Evolutionary conservation across 2,329 filamentous ascomycete species (phyloP), one percentile per base, ranked within the genome.

Genomic region (Neonectria punicea): DNA sequence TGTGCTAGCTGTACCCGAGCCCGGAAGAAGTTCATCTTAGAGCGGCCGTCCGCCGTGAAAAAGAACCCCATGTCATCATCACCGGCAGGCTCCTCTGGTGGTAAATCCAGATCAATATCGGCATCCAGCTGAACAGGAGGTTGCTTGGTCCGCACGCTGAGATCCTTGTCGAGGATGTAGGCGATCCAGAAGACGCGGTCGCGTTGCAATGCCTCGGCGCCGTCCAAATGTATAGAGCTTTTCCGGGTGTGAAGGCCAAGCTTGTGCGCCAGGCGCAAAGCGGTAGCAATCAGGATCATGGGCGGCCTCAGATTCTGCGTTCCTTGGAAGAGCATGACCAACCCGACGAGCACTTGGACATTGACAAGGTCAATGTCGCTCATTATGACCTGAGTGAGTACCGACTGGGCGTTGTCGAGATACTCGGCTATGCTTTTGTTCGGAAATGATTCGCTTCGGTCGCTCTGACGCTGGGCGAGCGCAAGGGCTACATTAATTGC

Each of bases 121-220:
- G n/a, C 34, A n/a, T 69, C 64, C 25, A 10, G 32, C 4, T 65
- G 62, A 14, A 67, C 14, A 2, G 65, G 58, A 5, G 62, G 53
- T 14, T 55, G 55, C 30, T 25, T 46, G 2, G 51, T 50, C 5
- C 58, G 58, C 49, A 67, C 7, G 47, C 65, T 67, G 28, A 64
- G 28, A 39, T 67, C 65, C 11, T 74, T 75, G 30, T 78, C 76
- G 14, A 77, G 65, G 6, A 66, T 67, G 39, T 78, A 78, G 44
- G 74, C 75, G 25, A 77, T 67, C 76, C 75, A 78, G 50, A 77
- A 78, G 43, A 69, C 69, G 0, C 69, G 58, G 16, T 41, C 11
- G 9, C 59, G 49, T 20, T 70, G 47, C 7, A 63, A 10, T 3
- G 3, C 28, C 10, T 54, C 22, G 1, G 44, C 32, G 0, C 13